phyloP scores from a whole-genome alignment of 305 asterid species.

The Fraxinus velutina region DNA sequence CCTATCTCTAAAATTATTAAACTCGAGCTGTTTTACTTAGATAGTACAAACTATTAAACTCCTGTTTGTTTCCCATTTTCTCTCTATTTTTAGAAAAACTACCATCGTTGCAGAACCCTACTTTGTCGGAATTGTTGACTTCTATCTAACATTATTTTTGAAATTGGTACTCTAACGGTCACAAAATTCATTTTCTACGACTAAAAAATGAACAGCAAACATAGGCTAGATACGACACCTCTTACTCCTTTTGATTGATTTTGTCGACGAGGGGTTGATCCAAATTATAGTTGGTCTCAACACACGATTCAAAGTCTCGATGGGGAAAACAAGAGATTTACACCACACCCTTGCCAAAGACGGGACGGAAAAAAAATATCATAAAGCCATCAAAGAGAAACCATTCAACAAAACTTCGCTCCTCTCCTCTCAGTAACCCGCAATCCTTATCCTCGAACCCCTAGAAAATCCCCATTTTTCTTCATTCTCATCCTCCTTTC shows the following conservation, averaged over 20 bases:
- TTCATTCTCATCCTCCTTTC: background rate
- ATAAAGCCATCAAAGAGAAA: background rate
- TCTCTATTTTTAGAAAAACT: too few species aligned
- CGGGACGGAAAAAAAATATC: background rate
- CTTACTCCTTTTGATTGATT: background rate
- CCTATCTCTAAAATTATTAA: background rate
- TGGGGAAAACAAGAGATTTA: background rate
- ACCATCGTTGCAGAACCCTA: too few species aligned
- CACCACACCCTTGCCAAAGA: background rate
- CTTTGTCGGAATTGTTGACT: too few species aligned
- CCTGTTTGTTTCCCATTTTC: too few species aligned
- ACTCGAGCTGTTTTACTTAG: background rate
- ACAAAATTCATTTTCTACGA: too few species aligned
- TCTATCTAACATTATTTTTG: too few species aligned
- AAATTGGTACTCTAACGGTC: too few species aligned
- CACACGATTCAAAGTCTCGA: background rate
- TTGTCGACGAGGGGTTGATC: background rate
- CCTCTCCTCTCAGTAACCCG: background rate
- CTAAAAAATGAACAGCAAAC: too few species aligned
- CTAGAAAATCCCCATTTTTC: background rate
- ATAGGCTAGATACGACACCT: background rate
- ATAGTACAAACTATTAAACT: background rate
- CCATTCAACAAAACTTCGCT: background rate
- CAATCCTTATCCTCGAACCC: conserved; percentile 13
- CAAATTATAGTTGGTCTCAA: background rate